These are phyloP conservation scores for Naganishia randhawae DNA, from an alignment of 768 basidiomycete genomes.

Conservation along the genomic window DNA sequence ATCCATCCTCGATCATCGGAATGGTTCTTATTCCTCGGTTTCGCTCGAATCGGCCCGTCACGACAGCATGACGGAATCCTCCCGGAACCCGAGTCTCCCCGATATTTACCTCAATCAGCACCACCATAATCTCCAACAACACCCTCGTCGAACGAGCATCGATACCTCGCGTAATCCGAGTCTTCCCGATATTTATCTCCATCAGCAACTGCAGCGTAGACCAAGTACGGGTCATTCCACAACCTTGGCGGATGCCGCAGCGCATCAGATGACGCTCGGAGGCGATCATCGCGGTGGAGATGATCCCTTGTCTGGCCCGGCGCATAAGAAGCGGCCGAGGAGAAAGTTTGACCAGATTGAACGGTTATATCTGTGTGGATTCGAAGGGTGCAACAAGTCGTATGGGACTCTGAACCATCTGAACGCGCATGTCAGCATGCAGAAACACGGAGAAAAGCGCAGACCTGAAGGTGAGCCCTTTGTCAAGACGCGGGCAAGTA, in stretches of 20 bases:
- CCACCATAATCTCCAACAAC: too few relatives aligned
- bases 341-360: slow-evolving; percentile 78
- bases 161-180: slow-evolving; percentile 7
- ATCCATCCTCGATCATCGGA: slow-evolving; percentile 19
- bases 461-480: slow-evolving; percentile 73
- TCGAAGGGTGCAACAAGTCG: slow-evolving; percentile 62
- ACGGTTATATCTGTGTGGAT: slow-evolving; percentile 79
- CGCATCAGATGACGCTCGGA: slow-evolving; percentile 8
- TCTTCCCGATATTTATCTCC: slow-evolving; percentile 4
- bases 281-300: not conserved
- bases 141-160: not conserved
- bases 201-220: slow-evolving; percentile 9
- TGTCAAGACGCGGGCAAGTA: slow-evolving; percentile 1
- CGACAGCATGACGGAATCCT: slow-evolving; percentile 16
- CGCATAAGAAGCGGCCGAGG: slow-evolving; percentile 51
- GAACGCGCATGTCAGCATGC: slow-evolving; percentile 98
- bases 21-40: slow-evolving; percentile 24
- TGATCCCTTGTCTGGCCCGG: slow-evolving; percentile 33
- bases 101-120: slow-evolving; percentile 14
- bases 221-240: slow-evolving; percentile 4
- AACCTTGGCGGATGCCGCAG: slow-evolving; percentile 13
- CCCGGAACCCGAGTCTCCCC: slow-evolving; percentile 13
- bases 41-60: slow-evolving; percentile 14
- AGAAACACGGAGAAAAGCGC: slow-evolving; percentile 86
- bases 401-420: slow-evolving; percentile 95